Conservation (phyloP, 345 rosid genomes). For the Dovyalis caffra region DNA sequence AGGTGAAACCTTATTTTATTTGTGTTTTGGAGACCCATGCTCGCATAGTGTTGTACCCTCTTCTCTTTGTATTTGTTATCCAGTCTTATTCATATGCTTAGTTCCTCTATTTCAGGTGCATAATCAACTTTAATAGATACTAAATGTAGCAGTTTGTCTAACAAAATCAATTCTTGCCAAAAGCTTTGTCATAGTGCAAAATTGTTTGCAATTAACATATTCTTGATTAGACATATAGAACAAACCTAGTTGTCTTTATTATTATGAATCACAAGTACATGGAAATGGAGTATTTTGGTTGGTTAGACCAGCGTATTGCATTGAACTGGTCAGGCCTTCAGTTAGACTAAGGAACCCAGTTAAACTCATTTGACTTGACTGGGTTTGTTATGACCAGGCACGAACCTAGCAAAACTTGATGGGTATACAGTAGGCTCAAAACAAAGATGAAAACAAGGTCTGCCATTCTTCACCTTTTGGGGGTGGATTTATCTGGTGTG, state of each 20-base stretch:
- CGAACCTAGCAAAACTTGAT: too few relatives aligned
- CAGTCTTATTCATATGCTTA: not conserved
- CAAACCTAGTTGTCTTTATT: not conserved
- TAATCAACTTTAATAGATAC: not conserved
- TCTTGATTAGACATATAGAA: not conserved
- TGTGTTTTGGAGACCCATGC: not conserved
- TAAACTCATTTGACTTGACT: too few relatives aligned
- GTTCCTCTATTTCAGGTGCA: not conserved
- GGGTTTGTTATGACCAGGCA: too few relatives aligned
- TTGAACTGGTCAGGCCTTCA: not conserved
- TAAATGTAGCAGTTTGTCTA: not conserved
- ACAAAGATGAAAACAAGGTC: too few relatives aligned
- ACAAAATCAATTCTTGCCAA: not conserved
- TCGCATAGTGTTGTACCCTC: too few relatives aligned
- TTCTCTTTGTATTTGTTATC: not conserved
- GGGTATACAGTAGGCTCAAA: too few relatives aligned
- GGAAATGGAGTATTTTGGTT: not conserved
- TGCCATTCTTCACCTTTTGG: too few relatives aligned
- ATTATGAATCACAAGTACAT: too few relatives aligned
- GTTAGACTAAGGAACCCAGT: not conserved
- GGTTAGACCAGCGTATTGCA: not conserved
- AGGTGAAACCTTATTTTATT: conserved; percentile 40
- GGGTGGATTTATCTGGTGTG: too few relatives aligned
- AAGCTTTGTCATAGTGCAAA: not conserved
- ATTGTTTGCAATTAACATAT: not conserved